Conservation (phyloP, 2,329 filamentous ascomycete species). For the Fusarium sp. region DNA sequence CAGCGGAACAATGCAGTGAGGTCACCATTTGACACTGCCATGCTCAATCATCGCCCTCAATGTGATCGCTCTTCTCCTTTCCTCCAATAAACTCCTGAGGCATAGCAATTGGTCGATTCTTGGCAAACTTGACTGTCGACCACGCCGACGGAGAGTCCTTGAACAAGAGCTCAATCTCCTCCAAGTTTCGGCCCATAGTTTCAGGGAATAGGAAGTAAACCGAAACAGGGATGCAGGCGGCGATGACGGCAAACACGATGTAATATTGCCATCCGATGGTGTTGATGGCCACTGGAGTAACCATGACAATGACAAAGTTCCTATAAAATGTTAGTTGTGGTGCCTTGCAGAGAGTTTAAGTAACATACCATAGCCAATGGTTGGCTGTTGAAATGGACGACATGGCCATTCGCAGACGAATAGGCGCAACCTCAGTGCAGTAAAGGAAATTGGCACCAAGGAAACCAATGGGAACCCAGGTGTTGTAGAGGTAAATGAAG, state of each 20-base stretch:
- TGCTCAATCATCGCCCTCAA: conserved; percentile 5
- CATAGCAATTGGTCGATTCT: conserved; percentile 20
- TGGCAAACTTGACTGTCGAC: conserved; percentile 32
- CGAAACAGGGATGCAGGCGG: conserved; percentile 55
- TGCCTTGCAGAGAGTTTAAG: conserved; percentile 39
- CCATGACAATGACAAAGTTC: conserved; percentile 64
- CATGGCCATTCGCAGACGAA: conserved; percentile 57
- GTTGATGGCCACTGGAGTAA: conserved; percentile 72
- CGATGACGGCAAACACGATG: conserved; percentile 57
- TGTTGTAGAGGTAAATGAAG: conserved; percentile 75
- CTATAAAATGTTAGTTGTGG: conserved; percentile 19
- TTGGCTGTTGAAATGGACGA: conserved; percentile 63
- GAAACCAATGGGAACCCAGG: conserved; percentile 73
- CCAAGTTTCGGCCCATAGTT: conserved; percentile 44
- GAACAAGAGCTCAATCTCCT: conserved; percentile 45
- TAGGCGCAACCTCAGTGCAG: conserved; percentile 63
- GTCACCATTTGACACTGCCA: not conserved
- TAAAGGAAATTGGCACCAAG: conserved; percentile 71
- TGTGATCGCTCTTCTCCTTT: conserved; percentile 25
- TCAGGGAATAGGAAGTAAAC: conserved; percentile 53
- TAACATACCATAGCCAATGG: conserved; percentile 43
- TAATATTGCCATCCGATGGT: conserved; percentile 64
- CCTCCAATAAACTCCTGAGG: conserved; percentile 17
- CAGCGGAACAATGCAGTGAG: too few species aligned
- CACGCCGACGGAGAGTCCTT: conserved; percentile 28